Evolutionary conservation across 345 rosid species (phyloP), one percentile per base, ranked within the genome.

Genomic region (Bruguiera parviflora): DNA sequence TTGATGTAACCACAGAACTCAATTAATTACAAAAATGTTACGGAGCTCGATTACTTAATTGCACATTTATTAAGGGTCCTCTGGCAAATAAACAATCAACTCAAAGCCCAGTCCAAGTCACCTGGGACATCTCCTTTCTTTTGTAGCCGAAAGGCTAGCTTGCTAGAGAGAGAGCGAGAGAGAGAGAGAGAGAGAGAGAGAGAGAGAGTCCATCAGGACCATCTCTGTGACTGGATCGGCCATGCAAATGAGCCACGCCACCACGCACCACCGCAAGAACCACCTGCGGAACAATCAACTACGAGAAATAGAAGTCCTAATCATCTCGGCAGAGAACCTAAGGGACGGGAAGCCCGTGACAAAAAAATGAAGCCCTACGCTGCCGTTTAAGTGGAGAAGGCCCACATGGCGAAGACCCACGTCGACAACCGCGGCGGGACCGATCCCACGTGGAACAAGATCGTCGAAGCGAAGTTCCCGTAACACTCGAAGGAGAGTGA

Each of bases 291-390:
- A 21, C 22, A 56, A 63, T 31, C 57, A 13, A 7, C 61, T 69
- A 11, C 66, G 74, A 53, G 77, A 77, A 47, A 77, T 72, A 20
- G 77, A 77, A 73, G 73, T 77, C 31, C 61, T 72, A 46, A 59
- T 65, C 58, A 65, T 72, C 65, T 65, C 70, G 8, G 75, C 75
- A 21, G 65, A 72, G 37, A 66, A 66, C 63, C 75, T 72, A 52
- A 72, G 65, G 60, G 65, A 72, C 60, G 75, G 49, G 21, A 72
- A 65, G 55, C 70, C 65, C 47, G 43, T 72, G 11, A 64, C 73
- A 67, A 46, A 49, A 49, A 27, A 25, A 49, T 72, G 59, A 65
- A 37, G 58, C 28, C 75, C 51, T 65, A 72, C 61, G 65, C 65
- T 8, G 53, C 25, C 21, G 75, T 58, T 19, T 72, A 65, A 39